These are phyloP conservation scores for Vanrija sp. DNA, from an alignment of 1,284 basidiomycete species.

Conservation along the genomic window DNA sequence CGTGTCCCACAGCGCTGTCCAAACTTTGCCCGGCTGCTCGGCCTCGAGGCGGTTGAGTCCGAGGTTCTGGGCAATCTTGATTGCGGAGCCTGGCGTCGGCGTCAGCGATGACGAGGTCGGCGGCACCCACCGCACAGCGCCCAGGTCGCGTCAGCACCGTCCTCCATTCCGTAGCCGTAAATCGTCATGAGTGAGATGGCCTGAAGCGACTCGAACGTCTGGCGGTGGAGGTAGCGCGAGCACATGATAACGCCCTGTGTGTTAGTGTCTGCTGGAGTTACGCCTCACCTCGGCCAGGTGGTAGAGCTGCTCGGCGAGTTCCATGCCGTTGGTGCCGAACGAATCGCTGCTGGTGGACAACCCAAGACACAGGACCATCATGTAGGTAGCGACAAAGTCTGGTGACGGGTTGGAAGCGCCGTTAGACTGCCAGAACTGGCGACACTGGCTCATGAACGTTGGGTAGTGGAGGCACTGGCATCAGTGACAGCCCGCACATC, in stretches of 20 bases:
- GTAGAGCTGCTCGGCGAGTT: constrained; percentile 12
- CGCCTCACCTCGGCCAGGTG: constrained; percentile 11
- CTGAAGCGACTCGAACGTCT: constrained; percentile 20
- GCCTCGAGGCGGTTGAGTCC: constrained; percentile 24
- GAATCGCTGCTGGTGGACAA: constrained; percentile 6
- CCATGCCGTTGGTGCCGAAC: constrained; percentile 8
- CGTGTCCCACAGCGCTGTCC: constrained; percentile 16
- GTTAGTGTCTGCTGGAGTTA: neutral
- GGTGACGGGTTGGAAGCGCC: constrained; percentile 1
- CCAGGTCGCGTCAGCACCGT: constrained; percentile 17
- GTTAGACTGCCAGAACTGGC: constrained; percentile 5
- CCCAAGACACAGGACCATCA: constrained; percentile 19
- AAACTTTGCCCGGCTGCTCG: constrained; percentile 12
- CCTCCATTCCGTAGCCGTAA: constrained; percentile 16
- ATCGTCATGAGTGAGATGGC: constrained; percentile 19
- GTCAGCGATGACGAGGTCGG: neutral
- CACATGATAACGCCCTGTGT: constrained; percentile 16
- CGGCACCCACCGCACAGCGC: constrained; percentile 6
- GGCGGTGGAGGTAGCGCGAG: constrained; percentile 14
- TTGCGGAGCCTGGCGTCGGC: constrained; percentile 9
- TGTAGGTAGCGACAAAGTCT: constrained; percentile 15
- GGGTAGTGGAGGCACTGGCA: constrained; percentile 17
- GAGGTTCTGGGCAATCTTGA: constrained; percentile 28
- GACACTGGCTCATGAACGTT: constrained; percentile 15
- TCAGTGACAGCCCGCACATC: neutral